Evolutionary conservation across 176 grass and related monocot genomes (phyloP).

Genomic region (Rhynchospora pubera): DNA sequence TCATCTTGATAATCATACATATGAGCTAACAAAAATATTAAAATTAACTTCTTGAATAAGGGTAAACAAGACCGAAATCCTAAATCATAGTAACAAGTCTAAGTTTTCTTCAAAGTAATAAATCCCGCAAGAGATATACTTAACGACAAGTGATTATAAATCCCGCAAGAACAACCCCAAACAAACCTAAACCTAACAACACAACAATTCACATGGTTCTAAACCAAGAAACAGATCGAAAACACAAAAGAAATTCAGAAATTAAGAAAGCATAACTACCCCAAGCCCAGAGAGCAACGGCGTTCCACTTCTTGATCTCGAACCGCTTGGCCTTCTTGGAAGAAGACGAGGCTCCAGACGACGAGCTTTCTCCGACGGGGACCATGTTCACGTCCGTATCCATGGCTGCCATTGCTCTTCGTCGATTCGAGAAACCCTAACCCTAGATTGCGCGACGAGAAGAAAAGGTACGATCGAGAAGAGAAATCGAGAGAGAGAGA

Average conservation of each 20-base stretch:
- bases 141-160: background rate
- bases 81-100: too few species aligned
- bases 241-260: background rate
- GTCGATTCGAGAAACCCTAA: slow-evolving; percentile 17
- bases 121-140: too few species aligned
- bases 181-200: slow-evolving; percentile 8
- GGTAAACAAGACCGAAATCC: background rate
- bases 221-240: background rate
- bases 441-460: slow-evolving; percentile 11
- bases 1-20: background rate
- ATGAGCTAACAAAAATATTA: too few species aligned
- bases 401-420: slow-evolving; percentile 62
- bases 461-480: background rate
- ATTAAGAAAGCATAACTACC: slow-evolving; percentile 30
- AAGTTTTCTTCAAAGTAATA: background rate
- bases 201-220: background rate
- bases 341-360: slow-evolving; percentile 26
- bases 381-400: slow-evolving; percentile 67
- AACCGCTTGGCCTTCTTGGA: slow-evolving; percentile 81
- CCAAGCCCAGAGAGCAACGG: slow-evolving; percentile 97
- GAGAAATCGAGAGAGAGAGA: background rate
- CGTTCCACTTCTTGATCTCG: slow-evolving; percentile 99
- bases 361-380: slow-evolving; percentile 42
- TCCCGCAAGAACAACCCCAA: background rate
- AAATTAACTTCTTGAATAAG: background rate